These are phyloP conservation scores for Breynia disticha DNA, from an alignment of 441 rosid species.

Conservation along the genomic window DNA sequence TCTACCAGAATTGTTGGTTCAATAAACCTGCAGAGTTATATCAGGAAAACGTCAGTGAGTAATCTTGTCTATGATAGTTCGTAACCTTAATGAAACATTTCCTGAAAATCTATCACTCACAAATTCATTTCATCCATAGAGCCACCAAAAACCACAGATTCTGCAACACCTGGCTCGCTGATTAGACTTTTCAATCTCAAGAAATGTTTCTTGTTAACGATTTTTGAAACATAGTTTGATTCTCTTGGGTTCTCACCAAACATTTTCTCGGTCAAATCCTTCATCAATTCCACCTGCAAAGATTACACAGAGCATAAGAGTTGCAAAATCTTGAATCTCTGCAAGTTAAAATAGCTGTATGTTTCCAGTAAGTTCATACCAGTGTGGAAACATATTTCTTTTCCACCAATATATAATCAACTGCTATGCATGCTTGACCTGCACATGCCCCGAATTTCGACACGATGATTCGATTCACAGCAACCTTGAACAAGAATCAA, in stretches of 20 bases:
- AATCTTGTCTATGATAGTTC: too few relatives aligned
- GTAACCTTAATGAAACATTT: too few relatives aligned
- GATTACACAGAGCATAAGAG: background rate
- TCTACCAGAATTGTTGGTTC: constrained; percentile 75
- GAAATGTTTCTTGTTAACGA: constrained; percentile 40
- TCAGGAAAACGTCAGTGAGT: too few relatives aligned
- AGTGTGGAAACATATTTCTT: constrained; percentile 36
- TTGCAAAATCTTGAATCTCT: too few relatives aligned
- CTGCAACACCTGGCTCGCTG: constrained; percentile 27
- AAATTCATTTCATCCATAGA: constrained; percentile 43
- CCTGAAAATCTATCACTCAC: constrained; percentile 25
- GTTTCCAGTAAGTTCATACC: constrained; percentile 37
- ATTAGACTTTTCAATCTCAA: constrained; percentile 38
- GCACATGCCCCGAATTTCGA: constrained; percentile 62
- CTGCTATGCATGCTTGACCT: constrained; percentile 87
- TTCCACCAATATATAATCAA: constrained; percentile 70
- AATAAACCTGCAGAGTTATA: constrained; percentile 41
- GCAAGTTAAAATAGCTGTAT: too few relatives aligned
- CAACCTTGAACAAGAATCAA: constrained; percentile 30
- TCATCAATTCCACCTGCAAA: constrained; percentile 43
- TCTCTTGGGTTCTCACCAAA: constrained; percentile 55
- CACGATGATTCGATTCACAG: constrained; percentile 49
- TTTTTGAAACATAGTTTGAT: constrained; percentile 28
- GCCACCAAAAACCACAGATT: constrained; percentile 45
- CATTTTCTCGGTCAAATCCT: constrained; percentile 37